Base-by-base conservation (phyloP, 2,329 filamentous ascomycete species). In the Calcarisporium arbuscula region DNA sequence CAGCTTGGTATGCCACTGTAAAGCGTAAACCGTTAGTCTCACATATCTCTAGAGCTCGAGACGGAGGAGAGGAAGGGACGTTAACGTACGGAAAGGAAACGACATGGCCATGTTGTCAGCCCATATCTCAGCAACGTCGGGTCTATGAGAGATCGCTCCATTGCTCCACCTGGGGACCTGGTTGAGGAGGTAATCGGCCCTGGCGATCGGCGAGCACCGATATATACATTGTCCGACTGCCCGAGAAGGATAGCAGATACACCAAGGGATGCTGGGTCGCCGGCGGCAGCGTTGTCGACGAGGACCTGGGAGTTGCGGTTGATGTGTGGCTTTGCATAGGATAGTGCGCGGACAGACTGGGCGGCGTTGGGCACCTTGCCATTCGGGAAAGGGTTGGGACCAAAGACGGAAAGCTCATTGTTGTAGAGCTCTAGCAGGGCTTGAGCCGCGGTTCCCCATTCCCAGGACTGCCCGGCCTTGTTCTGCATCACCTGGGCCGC, bases 21-120 rank as follows among this genome's bases (percentile, higher is more conserved):
- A n/a, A 4, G 21, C 17, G n/a, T 31, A 22, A 7, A 9, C n/a
- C 22, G n/a, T 25, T n/a, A 25, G 22, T 25, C 22, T n/a, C n/a
- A 25, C 8, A 25, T 25, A 8, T 9, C 8, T 8, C 22, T n/a
- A n/a, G n/a, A 31, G 7, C 8, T 3, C 20, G 22, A 4, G 21
- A 21, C 16, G 26, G 17, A 28, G n/a, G 9, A 10, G 27, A n/a
- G 12, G 5, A 30, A 22, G 19, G 10, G 8, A 22, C 15, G 14
- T 8, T 1, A 2, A 39, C 39, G 9, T 35, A 42, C 40, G 21
- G 22, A 42, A 42, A 16, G 40, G 40, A 16, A 42, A 40, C 5
- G 40, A 42, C 40, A 42, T 42, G 28, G 40, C 40, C 37, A 42
- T 34, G 20, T 42, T 42, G 23, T 42, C 40, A 11, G 37, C 37